Evolutionary conservation across 2,329 filamentous ascomycete species (phyloP), one percentile per base, ranked within the genome.

Genomic region (Alternaria metachromatica): DNA sequence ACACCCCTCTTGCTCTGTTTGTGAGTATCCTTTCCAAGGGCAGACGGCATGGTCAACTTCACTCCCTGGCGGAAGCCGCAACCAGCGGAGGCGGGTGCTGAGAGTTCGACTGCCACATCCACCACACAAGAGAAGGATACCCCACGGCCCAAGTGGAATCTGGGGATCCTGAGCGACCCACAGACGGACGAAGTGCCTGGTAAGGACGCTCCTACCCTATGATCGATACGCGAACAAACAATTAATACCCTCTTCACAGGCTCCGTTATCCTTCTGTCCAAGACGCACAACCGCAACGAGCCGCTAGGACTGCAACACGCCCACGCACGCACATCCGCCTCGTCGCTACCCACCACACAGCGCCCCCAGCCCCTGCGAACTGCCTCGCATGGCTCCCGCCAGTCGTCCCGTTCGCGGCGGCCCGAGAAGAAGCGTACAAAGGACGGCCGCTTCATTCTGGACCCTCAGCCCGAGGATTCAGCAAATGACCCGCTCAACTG

Each of bases 401-500:
- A 65, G 21, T 74, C 68, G 49, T 76, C 67, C 18, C 67, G 65
- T 33, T 70, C 71, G 4, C 67, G 62, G 21, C 55, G 54, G 2
- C 68, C 69, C 2, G 83, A 83, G 49, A 88, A 89, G 81, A 97
- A 97, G 83, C 90, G 85, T 68, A 97, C 94, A 2, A 81, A 86
- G 37, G 91, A 97, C 77, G 94, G 94, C 15, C 87, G 88, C 65
- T 93, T 97, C 72, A 93, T 98, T 59, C 83, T 98, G 13, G 91
- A 96, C 0, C 95, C 95, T 0, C 95, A 98, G 77, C 95, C 95
- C 0, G 94, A 97, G 63, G 94, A 97, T 55, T 94, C 92, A 0
- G 84, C 86, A 55, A 97, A 98, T 69, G 95, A 98, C 73, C 95
- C 95, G 1, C 82, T 98, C 60, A 98, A 98, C 78, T 98, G 95